Base-by-base conservation (phyloP, 2,329 filamentous ascomycete species). In the Trichoderma oligosporum region DNA sequence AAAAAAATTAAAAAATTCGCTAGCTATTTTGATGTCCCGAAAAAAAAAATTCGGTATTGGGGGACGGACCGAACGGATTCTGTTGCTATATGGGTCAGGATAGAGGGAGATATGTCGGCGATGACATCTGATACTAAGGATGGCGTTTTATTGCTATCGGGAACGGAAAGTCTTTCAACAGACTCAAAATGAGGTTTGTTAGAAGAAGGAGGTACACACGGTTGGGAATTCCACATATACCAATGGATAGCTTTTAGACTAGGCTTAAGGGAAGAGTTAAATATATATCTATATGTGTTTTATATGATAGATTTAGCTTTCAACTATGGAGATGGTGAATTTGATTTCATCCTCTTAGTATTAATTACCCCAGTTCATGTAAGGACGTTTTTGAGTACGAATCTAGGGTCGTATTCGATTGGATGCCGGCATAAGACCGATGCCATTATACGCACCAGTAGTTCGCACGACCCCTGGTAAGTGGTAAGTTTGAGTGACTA, bases 91-190 rank as follows among this genome's bases (percentile, higher is more conserved):
- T 25, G 54, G 31, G 25, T 11, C 22, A n/a, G 47, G 35, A 42
- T 33, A n/a, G 44, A 24, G 24, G 16, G 12, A 20, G 53, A 29
- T 55, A 25, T 29, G 16, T 20, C 33, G 22, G 47, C 29, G 9
- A 18, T 8, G 35, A n/a, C 9, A 38, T 27, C 33, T 42, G 48
- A 53, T 38, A 53, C 22, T n/a, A 25, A 36, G 27, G 36, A 57
- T 52, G 55, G 55, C 45, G 55, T 57, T 57, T 56, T 33, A 25
- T n/a, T 52, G 41, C 41, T 29, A 55, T 16, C 12, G 8, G 41
- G 44, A n/a, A 46, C 14, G 31, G n/a, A 9, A 48, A 46, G 60
- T 44, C 61, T 62, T 63, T 60, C 61, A 63, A 63, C 62, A 62
- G 61, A 52, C 60, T 57, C 18, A 46, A n/a, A 31, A 31, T 44